Evolutionary conservation across 2,329 filamentous ascomycete species (phyloP), one percentile per base, ranked within the genome.

Genomic region (Fusarium illudens): DNA sequence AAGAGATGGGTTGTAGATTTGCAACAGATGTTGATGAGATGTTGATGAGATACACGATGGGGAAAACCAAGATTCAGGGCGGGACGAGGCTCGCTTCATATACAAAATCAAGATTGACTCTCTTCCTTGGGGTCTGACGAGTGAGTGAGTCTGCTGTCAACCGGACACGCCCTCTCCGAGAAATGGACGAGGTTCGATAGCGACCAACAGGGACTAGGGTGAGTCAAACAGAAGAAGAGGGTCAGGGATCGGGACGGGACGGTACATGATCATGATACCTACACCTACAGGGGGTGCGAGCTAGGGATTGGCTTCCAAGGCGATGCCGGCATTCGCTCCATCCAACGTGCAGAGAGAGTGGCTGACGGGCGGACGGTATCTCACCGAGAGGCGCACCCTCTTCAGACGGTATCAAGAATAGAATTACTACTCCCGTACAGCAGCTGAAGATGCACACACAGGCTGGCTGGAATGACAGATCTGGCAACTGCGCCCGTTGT

Each of bases 161-260:
- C 33, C 58, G 51, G 51, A 64, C 55, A 70, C 62, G 15, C 66
- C 62, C 58, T 55, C 55, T 55, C 64, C 64, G 42, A 46, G 34
- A 36, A 39, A 25, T 52, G 25, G 53, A 37, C 50, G 39, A 52
- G 17, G 46, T 19, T 32, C 46, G 46, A 50, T 50, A 32, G 46
- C 8, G 27, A 50, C 27, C 55, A 58, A 68, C 64, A 67, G 54
- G 64, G 64, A 52, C 53, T 29, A 55, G 58, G 39, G 29, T 34
- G 32, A 36, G 57, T 22, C 27, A 33, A 37, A 17, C 27, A 60
- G 36, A 57, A 58, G 17, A 15, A 15, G 6, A 12, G 20, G 52
- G 33, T 42, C 64, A 54, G 58, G 64, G 62, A 70, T 68, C 60
- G 67, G 67, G 65, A 71, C 53, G 65, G 67, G 57, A 71, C 64